A percentile compares a stretch with the other conserved stretches of the same genome.
Evolutionary conservation across 1,284 basidiomycete species (phyloP).

Genomic region (Rhizopogon parksii): DNA sequence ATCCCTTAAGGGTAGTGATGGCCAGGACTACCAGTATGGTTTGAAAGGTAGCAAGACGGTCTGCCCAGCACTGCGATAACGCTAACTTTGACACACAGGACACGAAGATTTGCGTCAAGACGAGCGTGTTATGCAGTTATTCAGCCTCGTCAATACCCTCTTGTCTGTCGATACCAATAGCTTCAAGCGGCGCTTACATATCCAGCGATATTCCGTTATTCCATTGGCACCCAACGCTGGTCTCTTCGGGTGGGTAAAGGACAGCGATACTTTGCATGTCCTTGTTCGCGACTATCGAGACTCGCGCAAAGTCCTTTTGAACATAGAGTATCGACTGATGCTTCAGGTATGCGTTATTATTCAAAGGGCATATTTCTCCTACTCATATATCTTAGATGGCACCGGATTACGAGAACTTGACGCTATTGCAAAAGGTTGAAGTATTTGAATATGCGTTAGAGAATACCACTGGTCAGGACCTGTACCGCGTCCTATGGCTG

Average conservation of each 20-base stretch:
- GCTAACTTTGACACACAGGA: constrained; percentile 37
- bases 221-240: constrained; percentile 96
- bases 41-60: constrained; percentile 66
- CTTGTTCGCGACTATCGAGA: constrained; percentile 95
- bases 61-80: not conserved
- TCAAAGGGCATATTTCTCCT: not conserved
- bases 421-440: constrained; percentile 95
- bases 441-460: constrained; percentile 99
- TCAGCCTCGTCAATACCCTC: constrained; percentile 94
- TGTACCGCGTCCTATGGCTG: constrained; percentile 98
- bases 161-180: constrained; percentile 90
- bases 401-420: constrained; percentile 95
- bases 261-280: constrained; percentile 97
- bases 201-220: constrained; percentile 91
- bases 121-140: constrained; percentile 98
- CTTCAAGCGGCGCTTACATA: constrained; percentile 94
- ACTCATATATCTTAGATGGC: constrained; percentile 72
- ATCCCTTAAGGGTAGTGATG: constrained; percentile 87
- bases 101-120: constrained; percentile 99
- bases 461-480: constrained; percentile 97
- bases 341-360: constrained; percentile 57
- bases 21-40: constrained; percentile 87
- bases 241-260: constrained; percentile 92
- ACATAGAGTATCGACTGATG: constrained; percentile 98
- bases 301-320: constrained; percentile 91